Evolutionary conservation across 805 yeast species (phyloP), one percentile per base, ranked within the genome.

Genomic region (Candida manassasensis): DNA sequence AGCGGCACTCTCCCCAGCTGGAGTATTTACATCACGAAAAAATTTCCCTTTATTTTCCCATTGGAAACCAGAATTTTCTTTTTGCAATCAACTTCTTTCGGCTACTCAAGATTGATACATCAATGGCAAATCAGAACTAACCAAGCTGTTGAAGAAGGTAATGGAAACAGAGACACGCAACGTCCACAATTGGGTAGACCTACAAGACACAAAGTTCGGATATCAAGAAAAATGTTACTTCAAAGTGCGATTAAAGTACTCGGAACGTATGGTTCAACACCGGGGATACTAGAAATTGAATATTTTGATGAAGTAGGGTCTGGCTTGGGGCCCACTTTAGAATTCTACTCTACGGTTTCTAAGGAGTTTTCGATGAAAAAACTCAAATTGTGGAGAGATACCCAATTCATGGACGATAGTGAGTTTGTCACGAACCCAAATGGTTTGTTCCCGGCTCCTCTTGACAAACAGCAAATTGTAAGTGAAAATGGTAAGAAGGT

Each of bases 321-420:
- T 0, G 98, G 98, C 0, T 62, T 88, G 29, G 98, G 98, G 0
- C 98, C 98, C 3, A 90, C 98, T 0, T 66, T 89, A 43, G 98
- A 90, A 57, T 90, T 93, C 52, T 90, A 87, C 51, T 79, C 97
- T 0, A 65, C 71, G 11, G 87, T 85, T 2, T 87, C 96, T 0
- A 76, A 69, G 38, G 88, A 81, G 43, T 87, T 90, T 53, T 63
- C 82, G 1, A 69, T 63, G 44, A 71, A 68, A 34, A 68, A 67
- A 18, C 58, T 81, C 31, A 59, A 58, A 6, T 63, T 93, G 64
- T 90, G 97, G 97, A 71, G 94, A 45, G 57, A 58, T 36, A n/a
- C n/a, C n/a, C n/a, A n/a, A n/a, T n/a, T n/a, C n/a, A 51, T 51
- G 18, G 56, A 52, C 17, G 38, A 27, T 35, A 45, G 35, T n/a